These are phyloP conservation scores for Pestalotiopsis fici DNA, from an alignment of 2,329 filamentous ascomycete genomes.

Conservation along the genomic window DNA sequence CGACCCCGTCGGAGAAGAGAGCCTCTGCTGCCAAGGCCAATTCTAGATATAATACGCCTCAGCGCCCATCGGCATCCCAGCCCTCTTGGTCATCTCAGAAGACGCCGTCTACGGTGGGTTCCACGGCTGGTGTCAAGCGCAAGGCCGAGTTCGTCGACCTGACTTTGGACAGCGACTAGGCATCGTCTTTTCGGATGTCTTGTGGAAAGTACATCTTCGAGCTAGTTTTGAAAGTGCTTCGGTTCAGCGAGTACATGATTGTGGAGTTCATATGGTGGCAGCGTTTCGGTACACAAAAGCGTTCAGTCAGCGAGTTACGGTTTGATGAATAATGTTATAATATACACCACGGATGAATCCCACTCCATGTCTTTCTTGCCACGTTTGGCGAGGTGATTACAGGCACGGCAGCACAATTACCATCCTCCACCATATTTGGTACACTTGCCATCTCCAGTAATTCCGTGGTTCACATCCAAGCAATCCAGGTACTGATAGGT, in stretches of 20 bases:
- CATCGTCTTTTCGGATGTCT: neutral
- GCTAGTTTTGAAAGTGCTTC: neutral
- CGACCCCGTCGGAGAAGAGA: neutral
- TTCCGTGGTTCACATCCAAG: slow-evolving; percentile 39
- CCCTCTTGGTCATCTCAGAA: neutral
- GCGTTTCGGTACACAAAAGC: neutral
- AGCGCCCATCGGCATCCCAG: neutral
- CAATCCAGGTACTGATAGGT: slow-evolving; percentile 51
- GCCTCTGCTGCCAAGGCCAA: neutral
- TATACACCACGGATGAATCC: neutral
- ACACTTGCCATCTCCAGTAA: slow-evolving; percentile 41
- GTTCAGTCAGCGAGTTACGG: neutral
- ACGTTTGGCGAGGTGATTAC: no score
- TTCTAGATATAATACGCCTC: neutral
- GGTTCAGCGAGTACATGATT: neutral
- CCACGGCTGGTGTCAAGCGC: slow-evolving; percentile 13
- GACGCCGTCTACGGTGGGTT: neutral
- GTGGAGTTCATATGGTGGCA: neutral
- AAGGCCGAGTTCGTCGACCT: slow-evolving; percentile 21
- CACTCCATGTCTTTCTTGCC: neutral
- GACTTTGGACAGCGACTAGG: slow-evolving; percentile 12
- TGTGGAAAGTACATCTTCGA: neutral
- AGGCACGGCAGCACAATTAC: no score
- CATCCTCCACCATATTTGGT: slow-evolving; percentile 14
- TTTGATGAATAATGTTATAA: neutral